Evolutionary conservation across 768 basidiomycete genomes (phyloP), one percentile per base, ranked within the genome.

Genomic region (Lyophyllum shimeji): DNA sequence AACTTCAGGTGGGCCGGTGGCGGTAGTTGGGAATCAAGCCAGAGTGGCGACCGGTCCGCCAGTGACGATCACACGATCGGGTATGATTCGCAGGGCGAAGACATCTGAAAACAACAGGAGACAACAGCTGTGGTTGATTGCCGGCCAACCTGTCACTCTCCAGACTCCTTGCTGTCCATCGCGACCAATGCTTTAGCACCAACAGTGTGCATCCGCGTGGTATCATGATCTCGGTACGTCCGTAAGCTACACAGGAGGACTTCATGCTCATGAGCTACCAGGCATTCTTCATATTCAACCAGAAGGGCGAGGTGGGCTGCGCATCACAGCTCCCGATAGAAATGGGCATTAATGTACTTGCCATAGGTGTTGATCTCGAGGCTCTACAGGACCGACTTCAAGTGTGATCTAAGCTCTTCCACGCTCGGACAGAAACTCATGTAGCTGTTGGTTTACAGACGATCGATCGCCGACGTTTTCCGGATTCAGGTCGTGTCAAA

Each of bases 231-330:
- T 71, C 70, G 46, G 70, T 71, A 61, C 44, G 62, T 39, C 44
- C 37, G 33, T 18, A 8, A 31, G 12, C 11, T 55, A 8, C 17
- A 29, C 31, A 43, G 0, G 11, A 29, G n/a, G 43, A n/a, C 29
- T 52, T 56, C 31, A 55, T 13, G 5, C 9, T 52, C 50, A 29
- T 29, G 9, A 29, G 29, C 29, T 29, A 23, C 49, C 62, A 98
- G 95, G 95, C 92, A 46, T 98, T 98, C 84, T 98, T 98, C 74
- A 93, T 98, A 56, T 97, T 98, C 81, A 99, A 98, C 69, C 94
- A 95, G 73, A 98, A 98, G 73, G 97, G 97, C 72, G 97, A 98
- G 84, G 96, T 95, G 53, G 39, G 83, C 67, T 46, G 34, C 51
- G 46, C 46, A 60, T 55, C 20, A 25, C 23, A 7, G 17, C 50